A percentile compares a stretch with the other conserved stretches of the same genome.
phyloP scores from a whole-genome alignment of 2,329 filamentous ascomycete genomes.

The Calonectria naviculata region DNA sequence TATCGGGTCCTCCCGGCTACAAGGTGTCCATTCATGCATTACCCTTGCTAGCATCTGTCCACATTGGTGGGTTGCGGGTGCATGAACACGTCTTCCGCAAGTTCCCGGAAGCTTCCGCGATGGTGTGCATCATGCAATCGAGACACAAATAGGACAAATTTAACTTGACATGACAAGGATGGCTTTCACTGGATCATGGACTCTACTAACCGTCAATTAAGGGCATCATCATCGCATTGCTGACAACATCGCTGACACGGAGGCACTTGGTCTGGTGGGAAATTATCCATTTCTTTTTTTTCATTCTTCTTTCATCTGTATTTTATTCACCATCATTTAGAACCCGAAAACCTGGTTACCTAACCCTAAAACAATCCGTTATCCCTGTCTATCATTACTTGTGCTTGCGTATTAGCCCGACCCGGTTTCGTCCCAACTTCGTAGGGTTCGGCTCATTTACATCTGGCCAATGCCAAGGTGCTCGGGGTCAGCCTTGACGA shows the following conservation, averaged over 20 bases:
- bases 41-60: slow-evolving; percentile 24
- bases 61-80: slow-evolving; percentile 14
- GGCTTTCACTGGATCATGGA: too few relatives aligned
- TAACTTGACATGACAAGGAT: not conserved
- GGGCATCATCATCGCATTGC: not conserved
- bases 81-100: slow-evolving; percentile 19
- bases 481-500: slow-evolving; percentile 70
- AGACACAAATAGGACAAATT: not conserved
- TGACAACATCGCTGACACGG: not conserved
- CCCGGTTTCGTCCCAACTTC: slow-evolving; percentile 18
- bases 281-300: slow-evolving; percentile 9
- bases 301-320: slow-evolving; percentile 25
- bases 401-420: slow-evolving; percentile 39
- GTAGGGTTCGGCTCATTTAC: slow-evolving; percentile 24
- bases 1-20: slow-evolving; percentile 11
- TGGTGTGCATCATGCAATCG: not conserved
- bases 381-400: slow-evolving; percentile 45
- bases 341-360: slow-evolving; percentile 40
- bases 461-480: slow-evolving; percentile 66
- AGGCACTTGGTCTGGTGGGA: slow-evolving; percentile 5
- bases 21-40: slow-evolving; percentile 7
- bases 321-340: slow-evolving; percentile 36
- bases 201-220: too few relatives aligned
- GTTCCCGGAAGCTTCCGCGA: slow-evolving; percentile 8
- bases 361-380: slow-evolving; percentile 40